Evolutionary conservation across 2,329 filamentous ascomycete genomes (phyloP).

Genomic region (Penicillium sumatraense): DNA sequence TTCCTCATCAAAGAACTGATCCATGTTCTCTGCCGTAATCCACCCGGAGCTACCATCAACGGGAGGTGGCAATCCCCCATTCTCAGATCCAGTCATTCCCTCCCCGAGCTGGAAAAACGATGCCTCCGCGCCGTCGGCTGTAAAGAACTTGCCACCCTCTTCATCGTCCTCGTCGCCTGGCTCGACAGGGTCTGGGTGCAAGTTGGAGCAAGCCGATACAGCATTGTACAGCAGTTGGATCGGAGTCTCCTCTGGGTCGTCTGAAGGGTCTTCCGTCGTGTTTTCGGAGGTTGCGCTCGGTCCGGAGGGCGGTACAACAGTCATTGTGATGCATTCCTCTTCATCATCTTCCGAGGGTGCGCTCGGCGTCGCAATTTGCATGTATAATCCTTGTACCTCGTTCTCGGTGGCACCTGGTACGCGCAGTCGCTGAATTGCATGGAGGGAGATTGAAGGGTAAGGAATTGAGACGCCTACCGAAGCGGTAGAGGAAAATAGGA

Average conservation of each 20-base stretch:
- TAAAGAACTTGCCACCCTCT: conserved; percentile 25
- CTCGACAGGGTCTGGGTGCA: conserved; percentile 52
- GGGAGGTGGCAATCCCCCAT: conserved; percentile 50
- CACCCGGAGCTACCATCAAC: conserved; percentile 55
- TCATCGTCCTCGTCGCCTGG: conserved; percentile 42
- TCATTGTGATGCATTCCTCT: conserved; percentile 48
- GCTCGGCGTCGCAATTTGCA: conserved; percentile 48
- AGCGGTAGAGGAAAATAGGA: conserved; percentile 44
- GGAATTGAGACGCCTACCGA: conserved; percentile 49
- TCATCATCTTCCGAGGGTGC: conserved; percentile 40
- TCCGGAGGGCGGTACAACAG: conserved; percentile 44
- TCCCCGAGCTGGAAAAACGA: conserved; percentile 41
- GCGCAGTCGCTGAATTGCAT: conserved; percentile 52
- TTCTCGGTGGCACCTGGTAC: conserved; percentile 33
- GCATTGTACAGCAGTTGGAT: conserved; percentile 50
- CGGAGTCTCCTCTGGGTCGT: conserved; percentile 39
- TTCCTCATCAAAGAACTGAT: conserved; percentile 79
- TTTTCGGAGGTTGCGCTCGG: conserved; percentile 22
- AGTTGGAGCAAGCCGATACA: conserved; percentile 53
- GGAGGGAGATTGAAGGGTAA: conserved; percentile 54
- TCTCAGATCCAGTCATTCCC: conserved; percentile 20
- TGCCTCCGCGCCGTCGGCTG: conserved; percentile 23
- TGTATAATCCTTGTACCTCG: conserved; percentile 51
- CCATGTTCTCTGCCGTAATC: conserved; percentile 87
- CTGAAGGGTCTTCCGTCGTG: conserved; percentile 27